Percentiles rank a stretch among this genome's conserved stretches.
These are phyloP conservation scores for Tephrocybe rancida DNA, from an alignment of 768 basidiomycete species.

Conservation along the genomic window DNA sequence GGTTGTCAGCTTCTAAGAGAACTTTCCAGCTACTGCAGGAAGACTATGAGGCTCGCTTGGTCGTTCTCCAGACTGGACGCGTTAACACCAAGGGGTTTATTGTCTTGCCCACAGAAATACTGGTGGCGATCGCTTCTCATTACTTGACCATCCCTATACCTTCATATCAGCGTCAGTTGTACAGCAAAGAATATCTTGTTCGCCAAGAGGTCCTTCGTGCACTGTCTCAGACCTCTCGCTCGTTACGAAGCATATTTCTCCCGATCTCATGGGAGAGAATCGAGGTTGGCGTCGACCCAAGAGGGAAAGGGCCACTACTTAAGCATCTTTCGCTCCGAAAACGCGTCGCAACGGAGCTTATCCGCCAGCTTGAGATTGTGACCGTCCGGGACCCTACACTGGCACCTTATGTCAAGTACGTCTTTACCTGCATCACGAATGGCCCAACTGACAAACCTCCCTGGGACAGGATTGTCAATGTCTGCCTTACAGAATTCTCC, in stretches of 20 bases:
- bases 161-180: neutral
- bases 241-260: slow-evolving; percentile 17
- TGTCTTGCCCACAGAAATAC: slow-evolving; percentile 24
- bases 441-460: slow-evolving; percentile 17
- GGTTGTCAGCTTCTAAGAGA: neutral
- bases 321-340: neutral
- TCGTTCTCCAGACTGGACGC: slow-evolving; percentile 6
- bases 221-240: slow-evolving; percentile 22
- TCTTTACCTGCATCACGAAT: slow-evolving; percentile 10
- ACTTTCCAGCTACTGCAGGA: too few relatives aligned
- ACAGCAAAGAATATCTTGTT: slow-evolving; percentile 4
- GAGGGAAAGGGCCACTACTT: neutral
- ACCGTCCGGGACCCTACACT: slow-evolving; percentile 24
- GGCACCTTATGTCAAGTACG: slow-evolving; percentile 21
- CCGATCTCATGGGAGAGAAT: slow-evolving; percentile 19
- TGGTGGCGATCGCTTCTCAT: slow-evolving; percentile 24
- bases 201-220: slow-evolving; percentile 8
- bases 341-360: slow-evolving; percentile 14
- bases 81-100: slow-evolving; percentile 22
- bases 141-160: slow-evolving; percentile 20
- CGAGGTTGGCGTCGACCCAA: slow-evolving; percentile 17
- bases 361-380: slow-evolving; percentile 24
- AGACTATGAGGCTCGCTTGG: neutral
- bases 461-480: slow-evolving; percentile 9
- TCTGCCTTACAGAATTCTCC: neutral